Conservation (phyloP, 495 filamentous ascomycete genomes). For the Aspergillus kassunensis region DNA sequence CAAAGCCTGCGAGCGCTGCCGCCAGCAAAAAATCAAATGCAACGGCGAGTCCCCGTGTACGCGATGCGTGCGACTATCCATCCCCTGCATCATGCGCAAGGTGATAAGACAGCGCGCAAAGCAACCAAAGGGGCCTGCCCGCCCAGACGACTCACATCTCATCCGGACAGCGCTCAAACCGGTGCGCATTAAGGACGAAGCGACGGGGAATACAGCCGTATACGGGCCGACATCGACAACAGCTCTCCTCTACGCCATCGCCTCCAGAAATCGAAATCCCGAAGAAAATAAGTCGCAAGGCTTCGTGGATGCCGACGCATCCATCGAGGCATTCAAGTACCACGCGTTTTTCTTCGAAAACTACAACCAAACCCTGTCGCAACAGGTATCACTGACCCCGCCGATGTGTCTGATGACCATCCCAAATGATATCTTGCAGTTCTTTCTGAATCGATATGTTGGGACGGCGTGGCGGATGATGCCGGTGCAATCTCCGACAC, state of each 20-base stretch:
- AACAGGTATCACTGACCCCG: not conserved
- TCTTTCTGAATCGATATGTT: not conserved
- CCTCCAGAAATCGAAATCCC: not conserved
- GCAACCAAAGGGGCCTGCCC: too few relatives aligned
- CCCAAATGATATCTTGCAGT: not conserved
- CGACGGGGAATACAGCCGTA: not conserved
- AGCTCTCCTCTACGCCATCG: not conserved
- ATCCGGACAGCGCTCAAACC: not conserved
- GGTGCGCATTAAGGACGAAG: not conserved
- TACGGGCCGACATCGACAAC: conserved; percentile 1
- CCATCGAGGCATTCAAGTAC: not conserved
- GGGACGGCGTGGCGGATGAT: not conserved
- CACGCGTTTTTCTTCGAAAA: not conserved
- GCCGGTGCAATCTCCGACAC: not conserved
- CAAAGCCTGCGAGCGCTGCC: not conserved
- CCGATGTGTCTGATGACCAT: not conserved
- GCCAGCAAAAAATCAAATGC: not conserved
- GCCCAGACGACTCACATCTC: not conserved
- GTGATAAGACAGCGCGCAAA: not conserved
- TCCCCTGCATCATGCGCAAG: not conserved
- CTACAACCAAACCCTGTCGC: not conserved
- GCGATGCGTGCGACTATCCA: not conserved
- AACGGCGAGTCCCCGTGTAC: not conserved
- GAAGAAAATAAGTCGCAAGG: not conserved
- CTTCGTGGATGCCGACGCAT: not conserved